Conservation (phyloP, 2,329 filamentous ascomycete genomes). For the Fusarium praegraminearum region DNA sequence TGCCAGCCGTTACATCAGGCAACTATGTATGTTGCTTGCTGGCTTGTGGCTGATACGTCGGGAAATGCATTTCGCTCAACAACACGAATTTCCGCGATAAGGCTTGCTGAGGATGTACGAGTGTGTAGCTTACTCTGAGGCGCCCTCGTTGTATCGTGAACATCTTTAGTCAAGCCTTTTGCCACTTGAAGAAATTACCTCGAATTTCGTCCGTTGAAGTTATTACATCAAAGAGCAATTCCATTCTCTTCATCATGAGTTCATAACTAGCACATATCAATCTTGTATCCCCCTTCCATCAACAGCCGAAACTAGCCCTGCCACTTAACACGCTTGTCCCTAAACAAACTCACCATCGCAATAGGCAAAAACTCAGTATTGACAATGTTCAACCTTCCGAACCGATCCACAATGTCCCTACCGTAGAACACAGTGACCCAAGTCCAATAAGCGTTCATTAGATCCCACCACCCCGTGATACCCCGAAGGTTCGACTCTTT, state of each 20-base stretch:
- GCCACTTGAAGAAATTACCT: too few relatives aligned
- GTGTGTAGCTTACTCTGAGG: too few relatives aligned
- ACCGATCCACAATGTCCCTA: constrained; percentile 57
- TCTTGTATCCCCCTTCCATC: not conserved
- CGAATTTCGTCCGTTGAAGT: not conserved
- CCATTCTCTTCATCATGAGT: not conserved
- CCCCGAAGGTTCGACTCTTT: constrained; percentile 34
- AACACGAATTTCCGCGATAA: too few relatives aligned
- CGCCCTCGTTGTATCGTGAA: too few relatives aligned
- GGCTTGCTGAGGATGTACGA: too few relatives aligned
- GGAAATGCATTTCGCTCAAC: too few relatives aligned
- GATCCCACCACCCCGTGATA: constrained; percentile 46
- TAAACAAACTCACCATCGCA: constrained; percentile 60
- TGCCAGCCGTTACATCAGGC: not conserved
- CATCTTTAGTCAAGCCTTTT: too few relatives aligned
- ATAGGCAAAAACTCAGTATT: constrained; percentile 60
- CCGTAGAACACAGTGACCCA: constrained; percentile 62
- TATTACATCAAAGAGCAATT: not conserved
- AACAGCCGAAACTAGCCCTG: constrained; percentile 34
- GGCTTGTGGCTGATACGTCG: too few relatives aligned
- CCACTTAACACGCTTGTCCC: constrained; percentile 59
- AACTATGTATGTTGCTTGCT: too few relatives aligned
- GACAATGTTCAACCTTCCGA: constrained; percentile 60
- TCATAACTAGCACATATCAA: not conserved
- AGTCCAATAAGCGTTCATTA: constrained; percentile 59